Evolutionary conservation across 208 protist genomes (phyloP), one percentile per base, ranked within the genome.

Genomic region (Leishmania tropica): DNA sequence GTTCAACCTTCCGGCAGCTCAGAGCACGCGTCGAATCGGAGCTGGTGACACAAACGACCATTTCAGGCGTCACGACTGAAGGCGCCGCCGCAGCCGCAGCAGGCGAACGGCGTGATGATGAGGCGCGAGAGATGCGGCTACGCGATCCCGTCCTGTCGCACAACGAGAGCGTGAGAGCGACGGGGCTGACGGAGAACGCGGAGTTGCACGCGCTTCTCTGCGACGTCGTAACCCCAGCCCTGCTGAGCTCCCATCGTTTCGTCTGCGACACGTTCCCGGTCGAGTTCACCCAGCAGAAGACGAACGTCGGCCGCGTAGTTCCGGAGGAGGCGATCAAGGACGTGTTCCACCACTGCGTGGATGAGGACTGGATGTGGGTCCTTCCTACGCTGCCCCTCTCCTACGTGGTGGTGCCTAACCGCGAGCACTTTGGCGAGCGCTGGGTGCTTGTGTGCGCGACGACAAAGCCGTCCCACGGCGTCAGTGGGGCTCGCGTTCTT

Each of bases 351-450:
- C 90, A 86, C 24, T 95, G 91, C 40, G 81, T 94, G 3, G 88
- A 92, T 10, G 90, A 98, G 76, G 95, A 98, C 81, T 77, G 86
- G 76, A 93, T 96, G 65, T 95, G 93, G 81, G 85, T 98, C 73
- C 73, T 96, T 3, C 86, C 86, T 21, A 77, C 82, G 28, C 62
- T 77, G 60, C 45, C 42, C 28, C 83, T 87, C 40, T 85, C 82
- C 42, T 93, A 90, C 75, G 71, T 90, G 10, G 90, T 94, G 72
- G 74, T 97, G 40, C 90, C 90, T 0, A 93, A 92, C 56, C 78
- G 75, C 5, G 70, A 75, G 24, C 83, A 84, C 76, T 91, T 95
- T 75, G 88, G 73, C 4, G 81, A 88, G 62, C 83, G 88, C 6
- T 96, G 93, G 93, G 81, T 96, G 64, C 60, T 95, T 53, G 85